A percentile compares a stretch with the other conserved stretches of the same genome.
These are phyloP conservation scores for Ulmus americana DNA, from an alignment of 331 rosid species.

Conservation along the genomic window DNA sequence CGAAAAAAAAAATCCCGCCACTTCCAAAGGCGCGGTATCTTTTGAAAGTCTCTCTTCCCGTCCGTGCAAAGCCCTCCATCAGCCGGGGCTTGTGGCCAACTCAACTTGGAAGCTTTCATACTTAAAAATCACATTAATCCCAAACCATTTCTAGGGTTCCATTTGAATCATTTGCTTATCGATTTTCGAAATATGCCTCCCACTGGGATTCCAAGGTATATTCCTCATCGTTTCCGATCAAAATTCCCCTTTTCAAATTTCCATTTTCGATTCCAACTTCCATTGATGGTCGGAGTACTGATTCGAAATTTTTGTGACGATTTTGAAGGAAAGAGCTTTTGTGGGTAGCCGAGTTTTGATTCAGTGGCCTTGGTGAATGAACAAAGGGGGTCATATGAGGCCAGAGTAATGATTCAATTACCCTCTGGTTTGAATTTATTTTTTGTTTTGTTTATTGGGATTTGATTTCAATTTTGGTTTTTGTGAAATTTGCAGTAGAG, in stretches of 20 bases:
- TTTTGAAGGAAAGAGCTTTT: conserved; percentile 2
- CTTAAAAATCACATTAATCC: neutral
- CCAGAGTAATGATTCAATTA: conserved; percentile 21
- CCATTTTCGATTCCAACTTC: neutral
- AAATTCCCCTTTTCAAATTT: neutral
- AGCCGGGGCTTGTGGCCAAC: neutral
- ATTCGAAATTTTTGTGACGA: conserved; percentile 1
- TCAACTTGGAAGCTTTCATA: neutral
- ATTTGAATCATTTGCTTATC: conserved; percentile 1
- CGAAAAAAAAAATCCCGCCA: conserved; percentile 31
- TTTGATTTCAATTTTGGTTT: neutral
- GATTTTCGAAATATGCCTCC: neutral
- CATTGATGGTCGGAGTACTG: neutral
- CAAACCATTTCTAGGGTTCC: conserved; percentile 24
- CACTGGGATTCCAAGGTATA: neutral
- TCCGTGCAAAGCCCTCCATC: neutral
- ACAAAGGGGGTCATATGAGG: conserved; percentile 28
- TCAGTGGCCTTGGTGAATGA: conserved; percentile 7
- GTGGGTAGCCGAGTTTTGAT: neutral
- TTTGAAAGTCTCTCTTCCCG: conserved; percentile 18
- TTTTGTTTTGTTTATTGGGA: neutral
- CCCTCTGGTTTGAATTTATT: neutral
- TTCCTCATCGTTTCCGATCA: neutral
- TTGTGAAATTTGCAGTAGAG: conserved; percentile 29
- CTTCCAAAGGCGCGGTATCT: neutral